These are phyloP conservation scores for Inonotus hispidus DNA, from an alignment of 1,284 basidiomycete genomes.

Conservation along the genomic window DNA sequence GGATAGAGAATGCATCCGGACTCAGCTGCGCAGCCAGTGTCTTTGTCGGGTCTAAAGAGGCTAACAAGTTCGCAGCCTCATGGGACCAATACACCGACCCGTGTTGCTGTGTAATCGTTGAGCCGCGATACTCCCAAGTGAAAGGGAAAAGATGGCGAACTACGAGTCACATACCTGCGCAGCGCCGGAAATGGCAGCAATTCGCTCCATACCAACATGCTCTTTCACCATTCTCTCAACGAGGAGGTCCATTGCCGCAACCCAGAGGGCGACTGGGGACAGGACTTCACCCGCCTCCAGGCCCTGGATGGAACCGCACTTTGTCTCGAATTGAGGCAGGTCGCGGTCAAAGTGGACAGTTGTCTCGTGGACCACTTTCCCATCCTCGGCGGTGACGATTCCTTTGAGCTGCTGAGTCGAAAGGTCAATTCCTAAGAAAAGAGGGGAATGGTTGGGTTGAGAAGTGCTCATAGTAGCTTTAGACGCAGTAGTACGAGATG, in stretches of 20 bases:
- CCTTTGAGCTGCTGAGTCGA: conserved; percentile 87
- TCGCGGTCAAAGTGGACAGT: conserved; percentile 81
- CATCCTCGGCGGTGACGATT: conserved; percentile 56
- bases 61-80: conserved; percentile 48
- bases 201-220: conserved; percentile 51
- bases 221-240: conserved; percentile 61
- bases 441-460: conserved; percentile 19
- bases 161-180: conserved; percentile 50
- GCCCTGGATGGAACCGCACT: conserved; percentile 66
- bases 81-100: conserved; percentile 85
- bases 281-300: conserved; percentile 67
- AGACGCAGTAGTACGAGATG: background rate
- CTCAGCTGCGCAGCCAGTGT: conserved; percentile 51
- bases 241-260: conserved; percentile 80
- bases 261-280: conserved; percentile 79
- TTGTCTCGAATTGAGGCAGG: conserved; percentile 67
- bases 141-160: background rate
- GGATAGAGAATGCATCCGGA: conserved; percentile 64
- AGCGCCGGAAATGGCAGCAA: conserved; percentile 67
- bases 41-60: conserved; percentile 45
- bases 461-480: background rate
- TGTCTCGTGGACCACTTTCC: conserved; percentile 62
- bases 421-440: conserved; percentile 84
- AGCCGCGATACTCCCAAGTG: conserved; percentile 4
- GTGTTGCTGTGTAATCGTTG: conserved; percentile 61